Conservation (phyloP, 306 rosid species). For the Gleditsia sinensis region DNA sequence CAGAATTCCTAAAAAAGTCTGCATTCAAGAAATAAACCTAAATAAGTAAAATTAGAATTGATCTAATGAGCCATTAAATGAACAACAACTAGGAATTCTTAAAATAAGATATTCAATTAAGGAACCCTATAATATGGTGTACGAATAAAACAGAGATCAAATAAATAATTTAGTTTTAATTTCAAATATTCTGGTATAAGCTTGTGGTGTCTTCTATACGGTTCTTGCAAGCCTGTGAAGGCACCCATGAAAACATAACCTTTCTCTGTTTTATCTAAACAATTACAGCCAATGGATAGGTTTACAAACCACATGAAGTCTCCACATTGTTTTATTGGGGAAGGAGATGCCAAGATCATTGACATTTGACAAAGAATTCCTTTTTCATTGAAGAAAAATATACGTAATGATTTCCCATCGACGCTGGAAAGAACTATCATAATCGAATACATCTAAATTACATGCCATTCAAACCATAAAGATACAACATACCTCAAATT, state of each 20-base stretch:
- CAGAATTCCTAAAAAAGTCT: neutral
- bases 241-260: too few relatives aligned
- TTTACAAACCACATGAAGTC: too few relatives aligned
- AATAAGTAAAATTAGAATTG: neutral
- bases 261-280: too few relatives aligned
- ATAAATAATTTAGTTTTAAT: neutral
- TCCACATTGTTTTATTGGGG: too few relatives aligned
- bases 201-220: too few relatives aligned
- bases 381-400: neutral
- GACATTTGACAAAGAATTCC: neutral
- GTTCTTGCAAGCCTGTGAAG: too few relatives aligned
- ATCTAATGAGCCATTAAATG: neutral
- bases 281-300: neutral
- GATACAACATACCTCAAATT: neutral
- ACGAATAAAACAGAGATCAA: neutral
- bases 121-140: neutral
- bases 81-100: neutral
- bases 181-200: too few relatives aligned
- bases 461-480: neutral
- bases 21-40: neutral
- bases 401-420: neutral
- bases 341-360: conserved; percentile 11
- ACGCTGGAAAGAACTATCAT: neutral
- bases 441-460: neutral
- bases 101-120: neutral